A percentile compares a stretch with the other conserved stretches of the same genome.
Evolutionary conservation across 805 yeast genomes (phyloP).

Genomic region (Lipomyces kockii): DNA sequence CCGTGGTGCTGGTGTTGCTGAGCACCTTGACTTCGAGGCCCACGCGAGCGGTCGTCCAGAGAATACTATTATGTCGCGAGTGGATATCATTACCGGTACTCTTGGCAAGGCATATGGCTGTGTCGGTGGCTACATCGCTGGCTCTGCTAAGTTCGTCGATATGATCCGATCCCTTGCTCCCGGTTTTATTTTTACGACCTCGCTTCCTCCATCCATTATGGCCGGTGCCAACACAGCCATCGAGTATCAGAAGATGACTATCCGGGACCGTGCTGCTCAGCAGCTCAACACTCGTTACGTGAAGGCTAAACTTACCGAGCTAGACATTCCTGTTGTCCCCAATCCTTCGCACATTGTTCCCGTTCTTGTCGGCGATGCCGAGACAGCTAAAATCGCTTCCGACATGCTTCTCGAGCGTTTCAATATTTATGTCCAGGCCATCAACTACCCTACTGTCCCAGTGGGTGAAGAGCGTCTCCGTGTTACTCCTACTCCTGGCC

Average conservation of each 20-base stretch:
- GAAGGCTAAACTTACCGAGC: slow-evolving; percentile 65
- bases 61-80: slow-evolving; percentile 79
- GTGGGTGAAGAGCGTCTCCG: slow-evolving; percentile 95
- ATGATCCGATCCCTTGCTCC: slow-evolving; percentile 97
- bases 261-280: slow-evolving; percentile 78
- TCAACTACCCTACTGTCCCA: slow-evolving; percentile 97
- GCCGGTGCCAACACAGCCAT: slow-evolving; percentile 92
- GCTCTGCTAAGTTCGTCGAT: slow-evolving; percentile 78
- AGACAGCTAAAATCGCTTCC: slow-evolving; percentile 86
- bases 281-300: slow-evolving; percentile 86
- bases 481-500: slow-evolving; percentile 99
- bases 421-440: slow-evolving; percentile 94
- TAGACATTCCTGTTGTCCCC: slow-evolving; percentile 94
- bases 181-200: slow-evolving; percentile 95
- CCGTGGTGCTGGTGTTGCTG: slow-evolving; percentile 99
- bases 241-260: slow-evolving; percentile 76
- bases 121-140: slow-evolving; percentile 98
- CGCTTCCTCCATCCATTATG: slow-evolving; percentile 97
- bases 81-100: slow-evolving; percentile 97
- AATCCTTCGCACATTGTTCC: slow-evolving; percentile 98
- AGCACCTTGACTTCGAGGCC: slow-evolving; percentile 86
- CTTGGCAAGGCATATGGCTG: slow-evolving; percentile 96
- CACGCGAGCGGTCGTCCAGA: slow-evolving; percentile 68
- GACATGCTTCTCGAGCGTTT: slow-evolving; percentile 84
- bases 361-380: slow-evolving; percentile 91